A percentile compares a stretch with the other conserved stretches of the same genome.
Evolutionary conservation across 345 rosid species (phyloP).

Genomic region (Salix dunnii): DNA sequence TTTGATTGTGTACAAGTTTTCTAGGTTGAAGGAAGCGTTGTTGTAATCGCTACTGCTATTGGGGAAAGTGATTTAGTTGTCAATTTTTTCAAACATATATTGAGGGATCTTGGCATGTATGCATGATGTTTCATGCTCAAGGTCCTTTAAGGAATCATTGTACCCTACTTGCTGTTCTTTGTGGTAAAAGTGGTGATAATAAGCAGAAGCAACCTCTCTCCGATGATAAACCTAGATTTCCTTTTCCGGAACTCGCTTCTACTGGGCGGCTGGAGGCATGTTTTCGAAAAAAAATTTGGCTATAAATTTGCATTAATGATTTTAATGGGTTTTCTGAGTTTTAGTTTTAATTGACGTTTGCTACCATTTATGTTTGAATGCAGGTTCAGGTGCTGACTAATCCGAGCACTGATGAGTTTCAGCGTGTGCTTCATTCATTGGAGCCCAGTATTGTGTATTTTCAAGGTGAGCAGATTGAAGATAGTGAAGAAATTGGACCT

Average conservation of each 20-base stretch:
- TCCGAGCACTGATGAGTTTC: conserved; percentile 74
- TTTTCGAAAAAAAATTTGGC: neutral
- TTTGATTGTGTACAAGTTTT: conserved; percentile 7
- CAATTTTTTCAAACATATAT: conserved; percentile 6
- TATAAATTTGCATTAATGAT: conserved; percentile 4
- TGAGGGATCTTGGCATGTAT: conserved; percentile 52
- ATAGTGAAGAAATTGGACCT: conserved; percentile 67
- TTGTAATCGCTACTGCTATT: neutral
- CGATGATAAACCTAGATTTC: conserved; percentile 55
- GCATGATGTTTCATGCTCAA: conserved; percentile 93
- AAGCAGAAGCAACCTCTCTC: conserved; percentile 42
- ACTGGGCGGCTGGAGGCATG: conserved; percentile 84
- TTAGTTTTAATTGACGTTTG: conserved; percentile 5
- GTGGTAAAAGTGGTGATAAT: conserved; percentile 43
- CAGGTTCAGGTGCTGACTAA: conserved; percentile 77
- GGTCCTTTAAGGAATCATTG: conserved; percentile 86
- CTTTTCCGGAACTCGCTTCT: conserved; percentile 78
- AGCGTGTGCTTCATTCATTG: conserved; percentile 46
- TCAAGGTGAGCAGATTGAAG: conserved; percentile 67
- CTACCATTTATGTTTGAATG: conserved; percentile 23
- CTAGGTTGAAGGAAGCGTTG: conserved; percentile 12
- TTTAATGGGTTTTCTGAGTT: neutral
- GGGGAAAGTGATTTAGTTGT: conserved; percentile 3
- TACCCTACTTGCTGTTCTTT: conserved; percentile 70
- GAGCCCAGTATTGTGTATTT: conserved; percentile 76